Conservation (phyloP, 176 grass and related monocot genomes). For the Hordeum marinum region DNA sequence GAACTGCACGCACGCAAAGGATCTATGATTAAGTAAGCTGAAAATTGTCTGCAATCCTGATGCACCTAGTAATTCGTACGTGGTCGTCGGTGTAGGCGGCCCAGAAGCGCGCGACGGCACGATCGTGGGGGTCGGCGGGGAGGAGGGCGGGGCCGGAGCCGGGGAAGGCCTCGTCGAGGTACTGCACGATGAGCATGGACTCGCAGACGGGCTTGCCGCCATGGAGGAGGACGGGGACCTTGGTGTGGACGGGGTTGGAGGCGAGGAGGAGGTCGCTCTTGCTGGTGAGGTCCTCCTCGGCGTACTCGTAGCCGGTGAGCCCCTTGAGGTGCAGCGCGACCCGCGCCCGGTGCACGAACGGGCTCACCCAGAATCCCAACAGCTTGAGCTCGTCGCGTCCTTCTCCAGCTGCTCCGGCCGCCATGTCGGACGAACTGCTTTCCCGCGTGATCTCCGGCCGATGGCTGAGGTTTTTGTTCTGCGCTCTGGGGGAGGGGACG, state of each 20-base stretch:
- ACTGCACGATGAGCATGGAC: conserved; percentile 52
- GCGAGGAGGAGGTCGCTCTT: conserved; percentile 59
- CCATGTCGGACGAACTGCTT: background rate
- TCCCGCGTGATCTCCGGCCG: no score
- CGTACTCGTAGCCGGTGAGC: conserved; percentile 31
- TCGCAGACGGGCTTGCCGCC: conserved; percentile 35
- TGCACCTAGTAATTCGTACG: background rate
- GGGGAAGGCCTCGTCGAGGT: conserved; percentile 54
- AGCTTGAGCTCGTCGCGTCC: conserved; percentile 5
- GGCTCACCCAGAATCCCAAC: background rate
- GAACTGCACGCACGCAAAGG: no score
- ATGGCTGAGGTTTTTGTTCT: no score
- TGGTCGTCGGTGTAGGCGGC: conserved; percentile 32
- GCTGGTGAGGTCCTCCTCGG: conserved; percentile 21
- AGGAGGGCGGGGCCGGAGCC: background rate
- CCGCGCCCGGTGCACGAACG: conserved; percentile 23
- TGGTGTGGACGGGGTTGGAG: conserved; percentile 61
- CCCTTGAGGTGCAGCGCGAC: conserved; percentile 50
- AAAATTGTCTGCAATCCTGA: no score
- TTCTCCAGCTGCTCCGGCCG: background rate
- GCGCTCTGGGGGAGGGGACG: no score
- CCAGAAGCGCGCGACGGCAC: conserved; percentile 56
- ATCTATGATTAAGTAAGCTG: no score
- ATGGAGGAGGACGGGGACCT: conserved; percentile 60
- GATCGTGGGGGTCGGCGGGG: conserved; percentile 29